A percentile compares a stretch with the other conserved stretches of the same genome.
These are phyloP conservation scores for Pelargonium cotyledonis DNA, from an alignment of 441 rosid genomes.

Conservation along the genomic window DNA sequence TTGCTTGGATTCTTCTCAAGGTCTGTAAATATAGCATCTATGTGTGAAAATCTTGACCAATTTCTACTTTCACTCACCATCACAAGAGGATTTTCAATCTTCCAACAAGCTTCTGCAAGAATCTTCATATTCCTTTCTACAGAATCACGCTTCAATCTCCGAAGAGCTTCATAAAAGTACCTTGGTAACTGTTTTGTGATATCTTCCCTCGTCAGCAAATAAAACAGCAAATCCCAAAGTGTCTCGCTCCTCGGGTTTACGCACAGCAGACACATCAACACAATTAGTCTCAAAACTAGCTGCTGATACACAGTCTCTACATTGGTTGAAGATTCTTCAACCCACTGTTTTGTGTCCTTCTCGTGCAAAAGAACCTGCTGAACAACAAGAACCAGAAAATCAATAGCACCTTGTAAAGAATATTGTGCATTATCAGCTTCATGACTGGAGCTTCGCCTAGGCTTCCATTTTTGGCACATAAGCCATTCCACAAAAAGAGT, in stretches of 20 bases:
- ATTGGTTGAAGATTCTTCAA: not conserved
- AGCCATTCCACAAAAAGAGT: slow-evolving; percentile 9
- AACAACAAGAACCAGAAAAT: not conserved
- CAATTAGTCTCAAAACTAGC: not conserved
- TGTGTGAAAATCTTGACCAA: not conserved
- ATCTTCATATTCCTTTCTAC: not conserved
- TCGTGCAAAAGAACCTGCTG: not conserved
- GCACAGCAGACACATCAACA: not conserved
- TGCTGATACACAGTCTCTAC: not conserved
- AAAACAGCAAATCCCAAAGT: not conserved
- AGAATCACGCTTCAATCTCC: not conserved
- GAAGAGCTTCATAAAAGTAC: not conserved
- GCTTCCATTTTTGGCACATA: not conserved
- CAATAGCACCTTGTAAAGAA: not conserved
- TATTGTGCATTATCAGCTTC: no score
- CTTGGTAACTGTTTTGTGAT: not conserved
- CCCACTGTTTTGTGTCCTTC: slow-evolving; percentile 1
- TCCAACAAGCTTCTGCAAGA: not conserved
- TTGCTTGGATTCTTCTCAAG: no score
- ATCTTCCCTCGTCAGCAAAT: not conserved
- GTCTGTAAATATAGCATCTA: not conserved
- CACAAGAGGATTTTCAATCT: not conserved
- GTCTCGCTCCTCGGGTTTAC: not conserved
- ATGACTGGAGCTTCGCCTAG: not conserved
- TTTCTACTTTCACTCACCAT: not conserved